Base-by-base conservation (phyloP, 2,329 filamentous ascomycete genomes). In the Xylaria sp. region DNA sequence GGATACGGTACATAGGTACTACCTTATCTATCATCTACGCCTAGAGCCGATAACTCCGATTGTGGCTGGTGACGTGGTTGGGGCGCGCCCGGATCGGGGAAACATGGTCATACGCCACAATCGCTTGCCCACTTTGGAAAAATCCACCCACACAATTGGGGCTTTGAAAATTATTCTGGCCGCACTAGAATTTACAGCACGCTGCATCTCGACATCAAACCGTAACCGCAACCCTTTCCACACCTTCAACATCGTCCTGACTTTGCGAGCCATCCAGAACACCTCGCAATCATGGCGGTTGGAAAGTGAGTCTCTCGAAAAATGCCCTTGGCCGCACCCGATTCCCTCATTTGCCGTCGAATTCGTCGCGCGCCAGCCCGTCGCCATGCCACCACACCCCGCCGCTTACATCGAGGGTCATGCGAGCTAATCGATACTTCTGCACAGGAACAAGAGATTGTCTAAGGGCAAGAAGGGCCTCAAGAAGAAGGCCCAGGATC, bases 381-480 rank as follows among this genome's bases (percentile, higher is more conserved):
- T 70, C 65, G 69, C 70, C 56, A 57, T 62, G 25, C 57, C 70
- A 68, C 58, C 44, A 61, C 72, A 71, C 73, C 72, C 72, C 73
- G 74, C 74, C 67, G 64, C 64, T 54, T 55, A 34, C 55, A 64
- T 56, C 65, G 54, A 70, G 57, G 64, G 68, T 69, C 71, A 70
- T 15, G 23, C 69, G 71, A 65, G 73, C 77, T 79, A 76, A 79
- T 73, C 72, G 72, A 69, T 68, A 41, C 57, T 70, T 74, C 75
- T 77, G 65, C 76, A 78, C 79, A 94, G 92, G 93, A 99, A 99
- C 92, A 99, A 99, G 94, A 94, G 96, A 90, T 91, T 99, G 89
- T 98, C 96, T 78, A 99, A 99, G 91, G 96, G 96, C 88, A 99
- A 98, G 94, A 99, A 99, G 91, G 95, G 96, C 86, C 90, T 98